Conservation (phyloP, 495 filamentous ascomycete species). For the Glarea lozoyensis region DNA sequence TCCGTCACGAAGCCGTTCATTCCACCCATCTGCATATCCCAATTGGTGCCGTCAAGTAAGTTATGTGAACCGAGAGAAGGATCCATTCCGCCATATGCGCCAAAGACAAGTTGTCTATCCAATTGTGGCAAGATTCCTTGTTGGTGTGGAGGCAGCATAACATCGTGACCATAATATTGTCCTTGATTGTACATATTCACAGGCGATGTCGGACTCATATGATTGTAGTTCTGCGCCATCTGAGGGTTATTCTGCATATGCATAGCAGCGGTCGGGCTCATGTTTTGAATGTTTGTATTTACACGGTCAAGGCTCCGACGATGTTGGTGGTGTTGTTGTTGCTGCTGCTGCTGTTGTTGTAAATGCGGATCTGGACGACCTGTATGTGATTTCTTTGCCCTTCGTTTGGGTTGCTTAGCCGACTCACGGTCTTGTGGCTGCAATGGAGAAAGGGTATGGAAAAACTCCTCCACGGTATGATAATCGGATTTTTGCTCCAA, state of each 20-base stretch:
- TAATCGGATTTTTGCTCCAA: constrained; percentile 80
- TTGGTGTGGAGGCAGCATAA: constrained; percentile 30
- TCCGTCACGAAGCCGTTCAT: constrained; percentile 27
- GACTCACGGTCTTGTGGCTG: constrained; percentile 32
- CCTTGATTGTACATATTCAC: constrained; percentile 13
- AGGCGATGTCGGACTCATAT: constrained; percentile 19
- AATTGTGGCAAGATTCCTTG: constrained; percentile 47
- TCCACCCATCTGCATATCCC: constrained; percentile 20
- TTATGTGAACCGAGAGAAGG: constrained; percentile 16
- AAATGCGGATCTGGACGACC: constrained; percentile 7
- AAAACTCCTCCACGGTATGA: constrained; percentile 92
- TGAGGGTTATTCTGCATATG: constrained; percentile 12
- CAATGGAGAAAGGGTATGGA: constrained; percentile 68
- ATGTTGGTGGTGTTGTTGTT: no score
- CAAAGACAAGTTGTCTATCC: constrained; percentile 71
- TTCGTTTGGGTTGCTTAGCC: constrained; percentile 16
- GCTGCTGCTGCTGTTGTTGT: no score
- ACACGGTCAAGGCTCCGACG: constrained; percentile 7
- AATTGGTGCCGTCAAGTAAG: constrained; percentile 12
- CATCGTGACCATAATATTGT: constrained; percentile 11
- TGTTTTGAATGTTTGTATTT: constrained; percentile 14
- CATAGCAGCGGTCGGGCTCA: constrained; percentile 1
- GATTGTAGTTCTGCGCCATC: constrained; percentile 12
- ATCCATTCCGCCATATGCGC: constrained; percentile 62
- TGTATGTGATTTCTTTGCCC: constrained; percentile 8